Percentiles rank a stretch among this genome's conserved stretches.
These are phyloP conservation scores for Fraxinus sp. DNA, from an alignment of 305 asterid species.

Conservation along the genomic window DNA sequence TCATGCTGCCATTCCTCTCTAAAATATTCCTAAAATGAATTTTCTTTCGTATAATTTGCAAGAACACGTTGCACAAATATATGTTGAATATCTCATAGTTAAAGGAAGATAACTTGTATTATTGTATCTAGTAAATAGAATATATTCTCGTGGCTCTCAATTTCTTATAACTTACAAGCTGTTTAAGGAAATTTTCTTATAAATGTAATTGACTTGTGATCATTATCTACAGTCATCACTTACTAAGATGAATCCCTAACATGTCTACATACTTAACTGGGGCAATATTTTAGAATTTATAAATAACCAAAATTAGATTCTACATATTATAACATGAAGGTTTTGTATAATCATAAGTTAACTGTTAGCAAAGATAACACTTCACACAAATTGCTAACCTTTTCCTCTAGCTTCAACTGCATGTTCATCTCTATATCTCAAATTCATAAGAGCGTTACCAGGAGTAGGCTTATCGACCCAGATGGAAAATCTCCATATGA, in stretches of 20 bases:
- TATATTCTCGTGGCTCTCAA: background rate
- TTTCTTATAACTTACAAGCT: background rate
- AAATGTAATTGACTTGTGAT: background rate
- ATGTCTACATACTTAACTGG: background rate
- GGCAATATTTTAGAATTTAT: background rate
- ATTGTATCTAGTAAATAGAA: background rate
- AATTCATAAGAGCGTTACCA: slow-evolving; percentile 80
- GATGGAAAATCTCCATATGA: slow-evolving; percentile 80
- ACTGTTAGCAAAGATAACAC: slow-evolving; percentile 20
- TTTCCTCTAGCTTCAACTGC: slow-evolving; percentile 68
- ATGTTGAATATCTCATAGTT: background rate
- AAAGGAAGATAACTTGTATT: background rate
- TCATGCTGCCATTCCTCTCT: background rate
- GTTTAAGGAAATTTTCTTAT: background rate
- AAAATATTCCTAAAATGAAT: background rate
- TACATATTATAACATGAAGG: slow-evolving; percentile 8
- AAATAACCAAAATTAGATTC: background rate
- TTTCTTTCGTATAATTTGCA: background rate
- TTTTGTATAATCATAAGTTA: slow-evolving; percentile 7
- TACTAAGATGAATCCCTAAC: background rate
- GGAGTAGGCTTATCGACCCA: slow-evolving; percentile 97
- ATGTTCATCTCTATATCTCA: slow-evolving; percentile 81
- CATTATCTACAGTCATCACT: background rate
- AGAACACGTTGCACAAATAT: background rate
- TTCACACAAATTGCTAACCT: slow-evolving; percentile 45